Percentiles rank a stretch among this genome's conserved stretches.
Conservation (phyloP, 108 stramenopile species). For the Conticribra guillardii region DNA sequence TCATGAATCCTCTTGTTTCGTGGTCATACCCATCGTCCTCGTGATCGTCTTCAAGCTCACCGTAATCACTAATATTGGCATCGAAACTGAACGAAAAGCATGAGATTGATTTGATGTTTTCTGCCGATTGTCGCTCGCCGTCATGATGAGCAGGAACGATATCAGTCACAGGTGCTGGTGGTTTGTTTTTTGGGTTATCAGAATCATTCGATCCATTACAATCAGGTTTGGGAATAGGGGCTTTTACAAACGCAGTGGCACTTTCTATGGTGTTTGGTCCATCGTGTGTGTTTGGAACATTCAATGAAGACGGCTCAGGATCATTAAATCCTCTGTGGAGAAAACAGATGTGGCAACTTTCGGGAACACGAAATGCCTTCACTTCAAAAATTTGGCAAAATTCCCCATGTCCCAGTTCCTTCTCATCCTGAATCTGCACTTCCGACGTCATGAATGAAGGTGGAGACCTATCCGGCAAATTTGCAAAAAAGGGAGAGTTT, state of each 20-base stretch:
- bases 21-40: slow-evolving; percentile 55
- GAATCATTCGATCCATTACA: no score
- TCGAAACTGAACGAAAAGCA: slow-evolving; percentile 27
- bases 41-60: slow-evolving; percentile 40
- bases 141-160: not conserved
- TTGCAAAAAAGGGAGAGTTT: slow-evolving; percentile 37
- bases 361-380: slow-evolving; percentile 26
- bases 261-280: not conserved
- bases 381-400: slow-evolving; percentile 70
- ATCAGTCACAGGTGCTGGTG: not conserved
- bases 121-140: not conserved
- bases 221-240: no score
- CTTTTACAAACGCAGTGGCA: not conserved
- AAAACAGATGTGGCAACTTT: slow-evolving; percentile 50
- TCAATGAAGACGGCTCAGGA: slow-evolving; percentile 23
- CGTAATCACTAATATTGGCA: slow-evolving; percentile 44
- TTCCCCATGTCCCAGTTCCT: slow-evolving; percentile 63
- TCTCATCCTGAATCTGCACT: slow-evolving; percentile 34
- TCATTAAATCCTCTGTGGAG: slow-evolving; percentile 38
- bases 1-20: slow-evolving; percentile 59
- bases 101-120: slow-evolving; percentile 10
- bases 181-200: no score
- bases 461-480: not conserved
- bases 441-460: slow-evolving; percentile 48
- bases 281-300: not conserved